Evolutionary conservation across 108 stramenopile species (phyloP), one percentile per base, ranked within the genome.

Genomic region (Fragilariopsis cylindrus): DNA sequence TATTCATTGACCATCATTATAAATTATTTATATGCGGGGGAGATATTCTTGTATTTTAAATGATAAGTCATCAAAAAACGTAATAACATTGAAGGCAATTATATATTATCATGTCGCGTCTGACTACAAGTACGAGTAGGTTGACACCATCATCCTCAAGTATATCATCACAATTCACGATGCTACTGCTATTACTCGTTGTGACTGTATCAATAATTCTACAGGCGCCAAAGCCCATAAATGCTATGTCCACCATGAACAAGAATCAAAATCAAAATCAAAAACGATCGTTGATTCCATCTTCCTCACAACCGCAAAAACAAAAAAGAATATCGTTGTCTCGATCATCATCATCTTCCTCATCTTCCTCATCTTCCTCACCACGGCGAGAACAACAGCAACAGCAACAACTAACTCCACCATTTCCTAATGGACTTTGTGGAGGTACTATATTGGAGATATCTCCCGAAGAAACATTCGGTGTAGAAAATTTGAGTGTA

Each of bases 371-470:
- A 21, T 40, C n/a, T n/a, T n/a, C n/a, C n/a, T n/a, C 60, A 40
- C 13, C 39, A 41, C 30, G 9, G 43, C 40, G 13, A 62, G 21
- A 48, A 47, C 40, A 44, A 6, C 53, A 46, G 30, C 55, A 50
- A 5, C 60, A 18, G n/a, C 57, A 67, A 13, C 71, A 49, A 16
- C 66, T 85, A 45, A 54, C 45, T 9, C 81, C 87, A 56, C 87
- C 87, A 19, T 88, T 88, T 63, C 87, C 87, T 7, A 77, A 88
- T 74, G 87, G 87, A 21, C 78, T 69, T 2, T 85, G 84, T 56
- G 82, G 82, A 54, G 87, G 87, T 6, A 76, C 57, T 19, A 58
- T 85, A 8, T 19, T 88, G 7, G 62, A 63, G 8, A 68, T 88
- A 50, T 76, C 82, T 41, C 81, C 80, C 1, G 78, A 82, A 60